Evolutionary conservation across 139 green algal species (phyloP).

Genomic region (Auxenochlorella protothecoides): DNA sequence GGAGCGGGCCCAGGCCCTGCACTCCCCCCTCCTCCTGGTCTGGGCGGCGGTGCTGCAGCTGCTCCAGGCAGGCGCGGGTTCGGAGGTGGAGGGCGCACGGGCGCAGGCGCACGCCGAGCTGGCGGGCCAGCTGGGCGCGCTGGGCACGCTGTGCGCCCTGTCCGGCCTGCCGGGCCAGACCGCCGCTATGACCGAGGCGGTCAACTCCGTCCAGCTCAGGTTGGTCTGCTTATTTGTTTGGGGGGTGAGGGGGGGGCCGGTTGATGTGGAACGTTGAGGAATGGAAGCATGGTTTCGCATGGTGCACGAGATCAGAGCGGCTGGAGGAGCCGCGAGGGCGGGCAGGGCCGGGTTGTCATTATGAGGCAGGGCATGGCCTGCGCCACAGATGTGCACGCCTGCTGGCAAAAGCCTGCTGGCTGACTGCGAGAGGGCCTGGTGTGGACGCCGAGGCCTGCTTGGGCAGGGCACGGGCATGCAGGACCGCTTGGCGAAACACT

Average conservation of each 20-base stretch:
- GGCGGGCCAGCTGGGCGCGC: conserved; percentile 8
- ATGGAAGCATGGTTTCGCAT: no score
- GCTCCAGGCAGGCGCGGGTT: not conserved
- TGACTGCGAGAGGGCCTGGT: not conserved
- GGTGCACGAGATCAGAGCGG: no score
- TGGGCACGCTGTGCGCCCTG: conserved; percentile 13
- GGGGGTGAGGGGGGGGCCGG: not conserved
- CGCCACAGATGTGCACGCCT: no score
- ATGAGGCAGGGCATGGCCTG: no score
- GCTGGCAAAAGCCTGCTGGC: not conserved
- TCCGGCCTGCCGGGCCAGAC: conserved; percentile 1
- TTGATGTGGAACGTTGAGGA: no score
- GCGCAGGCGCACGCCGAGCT: not conserved
- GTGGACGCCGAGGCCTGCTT: not conserved
- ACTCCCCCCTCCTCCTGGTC: conserved; percentile 23
- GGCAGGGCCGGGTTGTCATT: no score
- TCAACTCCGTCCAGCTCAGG: conserved; percentile 24
- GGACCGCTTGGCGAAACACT: no score
- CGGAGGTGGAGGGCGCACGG: not conserved
- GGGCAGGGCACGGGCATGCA: no score
- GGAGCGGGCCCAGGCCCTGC: not conserved
- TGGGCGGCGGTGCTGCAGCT: conserved; percentile 26
- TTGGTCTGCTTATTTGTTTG: not conserved
- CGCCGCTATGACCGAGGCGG: conserved; percentile 11
- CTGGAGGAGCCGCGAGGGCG: no score